A percentile compares a stretch with the other conserved stretches of the same genome.
Conservation (phyloP, 257 asterid species). For the Ilex aquifolium region DNA sequence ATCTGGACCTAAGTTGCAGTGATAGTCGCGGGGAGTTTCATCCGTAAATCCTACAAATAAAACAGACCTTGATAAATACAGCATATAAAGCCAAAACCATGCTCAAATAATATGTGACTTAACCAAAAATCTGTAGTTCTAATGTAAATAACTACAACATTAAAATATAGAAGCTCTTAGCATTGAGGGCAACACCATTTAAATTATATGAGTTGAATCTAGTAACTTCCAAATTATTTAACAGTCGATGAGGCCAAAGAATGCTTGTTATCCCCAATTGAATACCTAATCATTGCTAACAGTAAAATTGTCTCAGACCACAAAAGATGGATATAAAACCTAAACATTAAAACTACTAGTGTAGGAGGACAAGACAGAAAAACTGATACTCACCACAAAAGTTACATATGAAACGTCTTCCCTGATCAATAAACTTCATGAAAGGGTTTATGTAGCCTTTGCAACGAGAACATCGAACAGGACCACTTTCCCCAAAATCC, state of each 20-base stretch:
- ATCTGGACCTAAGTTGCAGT: slow-evolving; percentile 98
- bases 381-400: slow-evolving; percentile 69
- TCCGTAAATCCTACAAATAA: slow-evolving; percentile 73
- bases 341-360: too few relatives aligned
- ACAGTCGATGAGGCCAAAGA: too few relatives aligned
- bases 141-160: too few relatives aligned
- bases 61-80: neutral
- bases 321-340: too few relatives aligned
- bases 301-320: too few relatives aligned
- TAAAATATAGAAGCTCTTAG: too few relatives aligned
- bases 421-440: slow-evolving; percentile 93
- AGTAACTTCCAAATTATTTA: too few relatives aligned
- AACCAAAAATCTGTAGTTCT: too few relatives aligned
- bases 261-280: too few relatives aligned
- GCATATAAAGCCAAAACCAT: neutral
- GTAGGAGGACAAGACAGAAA: neutral
- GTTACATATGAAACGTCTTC: slow-evolving; percentile 91
- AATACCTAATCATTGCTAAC: too few relatives aligned
- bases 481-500: slow-evolving; percentile 97
- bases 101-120: neutral
- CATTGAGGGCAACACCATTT: too few relatives aligned
- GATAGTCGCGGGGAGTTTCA: slow-evolving; percentile 98
- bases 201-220: too few relatives aligned
- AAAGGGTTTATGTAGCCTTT: slow-evolving; percentile 97
- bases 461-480: slow-evolving; percentile 98